phyloP scores from a whole-genome alignment of 768 basidiomycete species.

The Leccinum uliginosum region DNA sequence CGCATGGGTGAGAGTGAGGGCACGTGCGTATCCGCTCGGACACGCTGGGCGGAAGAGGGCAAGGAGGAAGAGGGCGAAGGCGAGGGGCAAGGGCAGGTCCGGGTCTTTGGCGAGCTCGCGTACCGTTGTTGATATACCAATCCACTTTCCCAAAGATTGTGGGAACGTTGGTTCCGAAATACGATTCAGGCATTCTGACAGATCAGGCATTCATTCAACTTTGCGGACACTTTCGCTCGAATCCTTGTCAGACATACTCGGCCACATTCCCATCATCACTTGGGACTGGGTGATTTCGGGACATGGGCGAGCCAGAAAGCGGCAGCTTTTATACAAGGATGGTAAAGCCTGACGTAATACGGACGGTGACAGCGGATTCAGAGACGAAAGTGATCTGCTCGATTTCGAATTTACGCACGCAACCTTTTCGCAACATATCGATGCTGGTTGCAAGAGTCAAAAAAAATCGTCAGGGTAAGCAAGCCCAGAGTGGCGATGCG shows the following conservation, averaged over 20 bases:
- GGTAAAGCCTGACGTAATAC: slow-evolving; percentile 13
- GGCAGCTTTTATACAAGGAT: slow-evolving; percentile 1
- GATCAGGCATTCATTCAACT: slow-evolving; percentile 35
- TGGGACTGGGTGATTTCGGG: slow-evolving; percentile 59
- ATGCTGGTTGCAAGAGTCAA: slow-evolving; percentile 37
- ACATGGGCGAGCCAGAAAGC: slow-evolving; percentile 24
- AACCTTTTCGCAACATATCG: slow-evolving; percentile 44
- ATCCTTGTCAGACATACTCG: slow-evolving; percentile 52
- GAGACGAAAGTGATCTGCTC: slow-evolving; percentile 16
- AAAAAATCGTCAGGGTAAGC: slow-evolving; percentile 9
- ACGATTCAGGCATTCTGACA: slow-evolving; percentile 53
- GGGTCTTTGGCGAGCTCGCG: too few relatives aligned
- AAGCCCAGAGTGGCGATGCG: background rate
- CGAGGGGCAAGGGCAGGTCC: too few relatives aligned
- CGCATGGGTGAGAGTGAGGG: too few relatives aligned
- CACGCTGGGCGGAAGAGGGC: too few relatives aligned
- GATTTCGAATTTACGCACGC: slow-evolving; percentile 43
- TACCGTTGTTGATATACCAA: slow-evolving; percentile 4
- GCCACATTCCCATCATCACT: slow-evolving; percentile 57
- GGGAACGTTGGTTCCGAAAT: slow-evolving; percentile 55
- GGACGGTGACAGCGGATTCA: background rate
- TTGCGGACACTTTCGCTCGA: slow-evolving; percentile 45
- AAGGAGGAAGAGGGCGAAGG: too few relatives aligned
- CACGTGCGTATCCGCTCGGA: too few relatives aligned
- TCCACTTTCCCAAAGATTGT: slow-evolving; percentile 44